Evolutionary conservation across 2,329 filamentous ascomycete species (phyloP).

Genomic region (Colletotrichum euphorbiae): DNA sequence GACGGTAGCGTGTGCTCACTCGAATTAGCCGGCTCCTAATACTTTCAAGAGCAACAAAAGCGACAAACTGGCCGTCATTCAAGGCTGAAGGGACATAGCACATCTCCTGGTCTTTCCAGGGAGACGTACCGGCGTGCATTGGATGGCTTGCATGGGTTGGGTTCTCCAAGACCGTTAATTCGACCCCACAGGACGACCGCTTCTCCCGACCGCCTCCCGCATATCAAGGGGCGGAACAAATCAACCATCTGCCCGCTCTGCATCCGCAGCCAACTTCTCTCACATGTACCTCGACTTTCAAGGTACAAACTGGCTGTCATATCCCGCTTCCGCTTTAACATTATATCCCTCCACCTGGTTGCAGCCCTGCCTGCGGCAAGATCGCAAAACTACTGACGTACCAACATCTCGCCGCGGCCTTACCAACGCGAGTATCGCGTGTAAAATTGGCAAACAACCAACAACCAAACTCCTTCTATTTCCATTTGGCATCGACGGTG

Average conservation of each 20-base stretch:
- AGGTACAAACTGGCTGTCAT: conserved; percentile 38
- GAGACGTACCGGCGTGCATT: conserved; percentile 27
- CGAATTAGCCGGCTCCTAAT: conserved; percentile 7
- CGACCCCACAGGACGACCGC: conserved; percentile 36
- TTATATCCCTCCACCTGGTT: conserved; percentile 40
- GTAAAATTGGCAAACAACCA: conserved; percentile 41
- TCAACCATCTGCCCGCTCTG: conserved; percentile 39
- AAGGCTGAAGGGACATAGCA: conserved; percentile 17
- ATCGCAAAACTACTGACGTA: conserved; percentile 32
- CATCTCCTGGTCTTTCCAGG: conserved; percentile 10
- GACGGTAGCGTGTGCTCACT: conserved; percentile 25
- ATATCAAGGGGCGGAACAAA: conserved; percentile 39
- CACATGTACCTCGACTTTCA: conserved; percentile 39
- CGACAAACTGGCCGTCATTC: conserved; percentile 16
- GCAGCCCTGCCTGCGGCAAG: conserved; percentile 37
- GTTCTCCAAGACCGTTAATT: conserved; percentile 38
- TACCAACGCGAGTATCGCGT: conserved; percentile 32
- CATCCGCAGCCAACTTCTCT: conserved; percentile 38
- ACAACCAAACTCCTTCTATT: conserved; percentile 37
- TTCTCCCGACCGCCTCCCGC: conserved; percentile 37
- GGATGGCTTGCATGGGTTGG: conserved; percentile 28
- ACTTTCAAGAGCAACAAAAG: not conserved
- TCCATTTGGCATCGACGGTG: conserved; percentile 40
- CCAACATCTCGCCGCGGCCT: conserved; percentile 32
- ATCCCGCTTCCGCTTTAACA: conserved; percentile 23